Evolutionary conservation across 805 yeast genomes (phyloP).

Genomic region (Henningerozyma blattae): DNA sequence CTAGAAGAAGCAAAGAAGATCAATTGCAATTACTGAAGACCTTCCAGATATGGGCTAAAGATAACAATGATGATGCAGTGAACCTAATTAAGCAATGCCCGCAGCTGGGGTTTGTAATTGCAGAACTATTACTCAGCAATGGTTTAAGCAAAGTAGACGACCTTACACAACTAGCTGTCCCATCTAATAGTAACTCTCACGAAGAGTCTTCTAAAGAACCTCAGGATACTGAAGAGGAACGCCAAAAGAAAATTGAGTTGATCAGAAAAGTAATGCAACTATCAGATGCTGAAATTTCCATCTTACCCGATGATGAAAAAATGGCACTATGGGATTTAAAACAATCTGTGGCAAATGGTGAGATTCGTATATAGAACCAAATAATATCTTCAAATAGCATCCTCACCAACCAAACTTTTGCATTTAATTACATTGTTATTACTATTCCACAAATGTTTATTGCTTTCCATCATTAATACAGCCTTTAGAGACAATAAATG

Average conservation of each 20-base stretch:
- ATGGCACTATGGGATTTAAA: conserved; percentile 26
- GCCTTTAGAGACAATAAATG: no score
- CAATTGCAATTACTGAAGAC: conserved; percentile 16
- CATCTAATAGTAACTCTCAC: conserved; percentile 16
- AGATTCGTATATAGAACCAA: no score
- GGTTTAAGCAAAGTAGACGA: conserved; percentile 25
- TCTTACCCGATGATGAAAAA: conserved; percentile 41
- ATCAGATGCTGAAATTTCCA: conserved; percentile 37
- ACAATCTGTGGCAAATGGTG: no score
- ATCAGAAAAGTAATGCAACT: conserved; percentile 41
- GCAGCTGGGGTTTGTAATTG: conserved; percentile 71
- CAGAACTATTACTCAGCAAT: conserved; percentile 48
- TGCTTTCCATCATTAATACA: no score
- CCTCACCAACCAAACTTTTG: no score
- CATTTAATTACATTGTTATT: no score
- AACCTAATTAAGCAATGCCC: conserved; percentile 59
- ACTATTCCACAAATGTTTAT: no score
- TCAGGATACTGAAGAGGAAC: conserved; percentile 16
- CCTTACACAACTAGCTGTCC: conserved; percentile 23
- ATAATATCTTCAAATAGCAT: no score
- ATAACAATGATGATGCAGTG: conserved; percentile 46
- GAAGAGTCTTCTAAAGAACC: conserved; percentile 2
- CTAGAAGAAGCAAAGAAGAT: conserved; percentile 13
- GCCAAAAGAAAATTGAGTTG: conserved; percentile 28
- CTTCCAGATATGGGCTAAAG: conserved; percentile 42